Evolutionary conservation across 179 eudicot species (phyloP).

Genomic region (Amaranthus tricolor): DNA sequence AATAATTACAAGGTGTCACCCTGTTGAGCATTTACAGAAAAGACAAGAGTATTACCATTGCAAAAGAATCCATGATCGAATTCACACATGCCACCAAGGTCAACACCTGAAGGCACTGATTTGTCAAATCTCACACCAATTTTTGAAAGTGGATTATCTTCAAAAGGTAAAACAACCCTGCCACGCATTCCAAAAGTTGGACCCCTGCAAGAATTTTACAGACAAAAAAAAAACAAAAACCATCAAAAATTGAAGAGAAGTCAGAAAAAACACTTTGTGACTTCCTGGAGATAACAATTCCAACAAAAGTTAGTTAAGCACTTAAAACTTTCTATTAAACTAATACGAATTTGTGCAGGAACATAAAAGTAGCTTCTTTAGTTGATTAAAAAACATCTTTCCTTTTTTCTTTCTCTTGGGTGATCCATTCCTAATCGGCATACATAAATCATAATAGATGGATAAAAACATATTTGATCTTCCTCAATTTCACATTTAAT

Average conservation of each 20-base stretch:
- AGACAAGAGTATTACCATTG: conserved; percentile 49
- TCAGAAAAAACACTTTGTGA: neutral
- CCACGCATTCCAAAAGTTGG: conserved; percentile 79
- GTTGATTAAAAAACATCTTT: no score
- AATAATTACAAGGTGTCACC: conserved; percentile 20
- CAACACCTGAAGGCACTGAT: conserved; percentile 73
- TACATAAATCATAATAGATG: neutral
- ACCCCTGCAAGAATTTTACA: conserved; percentile 50
- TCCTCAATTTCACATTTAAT: neutral
- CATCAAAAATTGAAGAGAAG: neutral
- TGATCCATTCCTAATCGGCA: neutral
- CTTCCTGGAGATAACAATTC: neutral
- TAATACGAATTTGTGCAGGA: neutral
- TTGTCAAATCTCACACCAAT: conserved; percentile 93
- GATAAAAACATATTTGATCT: neutral
- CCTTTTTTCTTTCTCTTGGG: no score
- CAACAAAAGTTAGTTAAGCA: neutral
- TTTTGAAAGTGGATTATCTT: conserved; percentile 76
- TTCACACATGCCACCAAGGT: conserved; percentile 80
- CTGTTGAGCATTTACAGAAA: conserved; percentile 11
- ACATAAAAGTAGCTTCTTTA: neutral
- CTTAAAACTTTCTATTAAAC: neutral
- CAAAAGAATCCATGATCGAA: conserved; percentile 84
- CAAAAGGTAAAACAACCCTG: conserved; percentile 78
- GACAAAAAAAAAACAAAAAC: neutral